Percentiles rank a stretch among this genome's conserved stretches.
Evolutionary conservation across 345 rosid genomes (phyloP).

Genomic region (Theobroma cacao): DNA sequence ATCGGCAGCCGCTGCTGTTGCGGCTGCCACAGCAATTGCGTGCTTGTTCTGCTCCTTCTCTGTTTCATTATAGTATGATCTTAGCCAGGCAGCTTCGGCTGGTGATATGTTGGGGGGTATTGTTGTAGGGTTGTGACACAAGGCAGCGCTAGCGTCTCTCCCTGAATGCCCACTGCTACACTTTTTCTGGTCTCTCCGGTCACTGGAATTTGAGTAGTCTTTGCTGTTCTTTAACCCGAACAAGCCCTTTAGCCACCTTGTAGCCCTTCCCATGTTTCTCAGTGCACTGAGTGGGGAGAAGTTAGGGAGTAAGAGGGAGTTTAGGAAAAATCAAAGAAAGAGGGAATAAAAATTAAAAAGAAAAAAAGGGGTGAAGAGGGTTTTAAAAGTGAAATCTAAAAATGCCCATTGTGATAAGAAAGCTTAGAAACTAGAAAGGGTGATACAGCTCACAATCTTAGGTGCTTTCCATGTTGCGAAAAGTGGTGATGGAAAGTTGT

Average conservation of each 20-base stretch:
- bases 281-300: neutral
- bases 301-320: slow-evolving; percentile 7
- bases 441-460: slow-evolving; percentile 25
- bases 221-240: slow-evolving; percentile 61
- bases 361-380: neutral
- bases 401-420: slow-evolving; percentile 2
- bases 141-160: slow-evolving; percentile 10
- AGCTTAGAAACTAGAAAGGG: slow-evolving; percentile 8
- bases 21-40: slow-evolving; percentile 70
- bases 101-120: slow-evolving; percentile 39
- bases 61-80: slow-evolving; percentile 42
- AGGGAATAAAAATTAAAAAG: neutral
- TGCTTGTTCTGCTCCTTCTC: slow-evolving; percentile 70
- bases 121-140: slow-evolving; percentile 34
- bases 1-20: slow-evolving; percentile 77
- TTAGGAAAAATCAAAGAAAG: slow-evolving; percentile 5
- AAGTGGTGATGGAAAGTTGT: slow-evolving; percentile 18
- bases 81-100: slow-evolving; percentile 50
- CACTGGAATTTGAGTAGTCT: slow-evolving; percentile 35
- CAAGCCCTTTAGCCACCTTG: slow-evolving; percentile 76
- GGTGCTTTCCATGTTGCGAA: slow-evolving; percentile 27
- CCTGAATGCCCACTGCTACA: slow-evolving; percentile 34
- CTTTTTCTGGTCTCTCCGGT: slow-evolving; percentile 24
- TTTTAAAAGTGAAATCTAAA: slow-evolving; percentile 19
- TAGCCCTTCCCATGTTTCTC: slow-evolving; percentile 59